Conservation (phyloP, 768 basidiomycete species). For the Amanita pseudoporphyria region DNA sequence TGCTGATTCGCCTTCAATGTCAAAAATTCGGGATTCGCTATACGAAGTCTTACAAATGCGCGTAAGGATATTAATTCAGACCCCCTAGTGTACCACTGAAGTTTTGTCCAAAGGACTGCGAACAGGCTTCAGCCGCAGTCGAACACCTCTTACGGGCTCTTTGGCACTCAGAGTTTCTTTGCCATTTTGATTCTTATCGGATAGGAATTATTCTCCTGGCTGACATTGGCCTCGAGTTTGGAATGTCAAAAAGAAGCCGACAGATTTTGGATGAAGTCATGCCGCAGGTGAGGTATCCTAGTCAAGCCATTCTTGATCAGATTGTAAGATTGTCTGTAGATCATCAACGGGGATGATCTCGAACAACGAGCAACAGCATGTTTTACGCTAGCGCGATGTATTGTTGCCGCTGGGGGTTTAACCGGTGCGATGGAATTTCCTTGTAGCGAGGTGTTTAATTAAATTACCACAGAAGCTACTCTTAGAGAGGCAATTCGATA, state of each 20-base stretch:
- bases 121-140: constrained; percentile 52
- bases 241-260: constrained; percentile 56
- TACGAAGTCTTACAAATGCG: constrained; percentile 37
- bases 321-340: constrained; percentile 24
- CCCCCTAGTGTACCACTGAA: constrained; percentile 6
- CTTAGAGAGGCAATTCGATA: constrained; percentile 52
- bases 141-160: constrained; percentile 61
- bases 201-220: constrained; percentile 65
- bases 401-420: constrained; percentile 46
- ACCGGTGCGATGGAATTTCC: constrained; percentile 25
- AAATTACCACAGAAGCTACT: constrained; percentile 21
- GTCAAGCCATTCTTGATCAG: background rate
- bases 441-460: background rate
- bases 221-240: constrained; percentile 70
- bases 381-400: constrained; percentile 66
- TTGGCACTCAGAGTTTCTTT: constrained; percentile 76
- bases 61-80: constrained; percentile 20
- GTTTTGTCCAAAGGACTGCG: constrained; percentile 37
- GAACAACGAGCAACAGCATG: constrained; percentile 73
- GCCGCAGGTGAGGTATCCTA: constrained; percentile 51
- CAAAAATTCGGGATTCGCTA: constrained; percentile 32
- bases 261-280: constrained; percentile 68
- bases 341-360: constrained; percentile 61
- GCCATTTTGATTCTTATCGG: constrained; percentile 57
- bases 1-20: constrained; percentile 26